phyloP scores from a whole-genome alignment of 495 filamentous ascomycete genomes.

The Physcia stellaris region DNA sequence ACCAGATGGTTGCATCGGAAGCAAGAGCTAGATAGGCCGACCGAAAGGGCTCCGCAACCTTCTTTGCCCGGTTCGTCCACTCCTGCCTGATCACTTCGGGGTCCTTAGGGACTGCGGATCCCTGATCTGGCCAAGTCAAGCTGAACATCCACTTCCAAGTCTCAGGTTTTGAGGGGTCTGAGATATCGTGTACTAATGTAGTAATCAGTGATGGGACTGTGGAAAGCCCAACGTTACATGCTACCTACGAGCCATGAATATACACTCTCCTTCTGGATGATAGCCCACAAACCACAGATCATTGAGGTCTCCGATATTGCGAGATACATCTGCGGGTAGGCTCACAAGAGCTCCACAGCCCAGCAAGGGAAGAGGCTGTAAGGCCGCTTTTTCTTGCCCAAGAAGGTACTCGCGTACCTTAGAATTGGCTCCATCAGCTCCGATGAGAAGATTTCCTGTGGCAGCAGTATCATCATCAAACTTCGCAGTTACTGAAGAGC shows the following conservation, averaged over 20 bases:
- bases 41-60: conserved; percentile 24
- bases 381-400: conserved; percentile 7
- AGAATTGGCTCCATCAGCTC: conserved; percentile 31
- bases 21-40: conserved; percentile 27
- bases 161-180: conserved; percentile 23
- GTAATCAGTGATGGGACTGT: background rate
- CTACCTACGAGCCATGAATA: conserved; percentile 5
- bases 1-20: conserved; percentile 25
- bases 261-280: conserved; percentile 3
- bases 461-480: conserved; percentile 27
- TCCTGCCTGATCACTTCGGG: background rate
- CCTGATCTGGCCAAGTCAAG: conserved; percentile 1
- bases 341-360: conserved; percentile 2
- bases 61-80: background rate
- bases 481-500: conserved; percentile 17
- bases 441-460: conserved; percentile 24
- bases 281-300: background rate
- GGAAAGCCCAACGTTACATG: background rate
- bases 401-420: conserved; percentile 23
- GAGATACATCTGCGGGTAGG: background rate
- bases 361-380: conserved; percentile 2
- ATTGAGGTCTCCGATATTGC: background rate
- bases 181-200: conserved; percentile 23
- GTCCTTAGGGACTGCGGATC: background rate
- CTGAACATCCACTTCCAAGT: conserved; percentile 26